Evolutionary conservation across 2,329 filamentous ascomycete genomes (phyloP).

Genomic region (Drechslera avenae): DNA sequence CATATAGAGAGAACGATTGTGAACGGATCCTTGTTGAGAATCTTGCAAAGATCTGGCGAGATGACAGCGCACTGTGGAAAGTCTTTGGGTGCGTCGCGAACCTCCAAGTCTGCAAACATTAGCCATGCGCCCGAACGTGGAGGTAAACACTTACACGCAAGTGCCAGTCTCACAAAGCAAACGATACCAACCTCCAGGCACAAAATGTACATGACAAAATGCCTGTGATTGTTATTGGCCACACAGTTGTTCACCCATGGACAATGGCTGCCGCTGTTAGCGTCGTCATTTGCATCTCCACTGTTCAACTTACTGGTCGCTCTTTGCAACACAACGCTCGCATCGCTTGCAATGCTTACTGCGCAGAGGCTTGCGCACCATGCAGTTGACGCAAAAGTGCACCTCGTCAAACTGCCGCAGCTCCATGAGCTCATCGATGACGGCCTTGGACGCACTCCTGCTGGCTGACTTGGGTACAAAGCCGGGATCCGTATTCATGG

Average conservation of each 20-base stretch:
- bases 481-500: constrained; percentile 88
- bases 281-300: not conserved
- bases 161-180: constrained; percentile 71
- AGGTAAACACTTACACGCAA: constrained; percentile 65
- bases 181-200: constrained; percentile 76
- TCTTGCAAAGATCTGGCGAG: constrained; percentile 72
- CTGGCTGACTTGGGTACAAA: constrained; percentile 90
- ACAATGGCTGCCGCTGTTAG: constrained; percentile 72
- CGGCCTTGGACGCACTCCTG: constrained; percentile 84
- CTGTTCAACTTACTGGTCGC: constrained; percentile 78
- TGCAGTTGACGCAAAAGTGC: constrained; percentile 92
- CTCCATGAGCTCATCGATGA: constrained; percentile 84
- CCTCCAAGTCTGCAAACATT: constrained; percentile 64
- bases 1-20: constrained; percentile 80
- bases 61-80: constrained; percentile 71
- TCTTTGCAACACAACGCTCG: constrained; percentile 89
- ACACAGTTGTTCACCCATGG: constrained; percentile 98
- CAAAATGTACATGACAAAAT: constrained; percentile 91
- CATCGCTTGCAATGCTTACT: constrained; percentile 97
- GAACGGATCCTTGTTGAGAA: constrained; percentile 81
- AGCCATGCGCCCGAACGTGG: constrained; percentile 12
- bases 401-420: constrained; percentile 90
- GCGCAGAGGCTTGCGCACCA: constrained; percentile 88
- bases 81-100: constrained; percentile 57
- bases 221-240: constrained; percentile 91